Evolutionary conservation across 208 protist species (phyloP), one percentile per base, ranked within the genome.

Genomic region (Acanthamoeba divionensis): DNA sequence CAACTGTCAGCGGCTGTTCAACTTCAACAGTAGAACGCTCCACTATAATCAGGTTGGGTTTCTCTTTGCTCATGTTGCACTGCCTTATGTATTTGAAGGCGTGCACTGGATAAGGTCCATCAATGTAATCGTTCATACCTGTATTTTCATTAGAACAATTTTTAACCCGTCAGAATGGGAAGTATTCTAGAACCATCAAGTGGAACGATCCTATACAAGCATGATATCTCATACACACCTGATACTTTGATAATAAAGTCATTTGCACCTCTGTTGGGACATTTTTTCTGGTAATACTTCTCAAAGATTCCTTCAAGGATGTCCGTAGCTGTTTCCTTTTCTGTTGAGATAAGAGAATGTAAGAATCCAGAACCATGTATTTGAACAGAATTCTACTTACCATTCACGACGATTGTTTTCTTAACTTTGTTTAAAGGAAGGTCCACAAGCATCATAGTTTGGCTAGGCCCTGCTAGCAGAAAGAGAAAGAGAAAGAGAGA

Each of bases 71-170:
- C 45, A 26, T 79, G 4, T 36, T 18, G 67, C 67, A 79, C 15
- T 79, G 67, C n/a, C 67, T 41, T 9, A 79, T 50, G 44, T 79
- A 79, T 26, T 79, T 79, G 44, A 79, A 79, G 21, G 67, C 8
- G 44, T 79, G 38, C 10, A 79, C 67, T 12, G 67, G 67, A 33
- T 79, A 31, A 26, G 31, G 7, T 9, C 67, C 67, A 41, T 79
- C 67, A 13, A 79, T 79, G 44, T 79, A 79, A 48, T 79, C 67
- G 24, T 47, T 55, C 7, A 33, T 26, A 26, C 44, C 67, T 9
- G 67, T 1, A 41, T n/a, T n/a, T n/a, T n/a, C n/a, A n/a, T n/a
- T n/a, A n/a, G 36, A 41, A 41, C 36, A 1, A 41, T 6, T 1
- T 41, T 41, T 6, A 41, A 41, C 36, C 2, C n/a, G 36, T 41